Percentiles rank a stretch among this genome's conserved stretches.
Conservation (phyloP, 768 basidiomycete species). For the Solioccasus polychromus region DNA sequence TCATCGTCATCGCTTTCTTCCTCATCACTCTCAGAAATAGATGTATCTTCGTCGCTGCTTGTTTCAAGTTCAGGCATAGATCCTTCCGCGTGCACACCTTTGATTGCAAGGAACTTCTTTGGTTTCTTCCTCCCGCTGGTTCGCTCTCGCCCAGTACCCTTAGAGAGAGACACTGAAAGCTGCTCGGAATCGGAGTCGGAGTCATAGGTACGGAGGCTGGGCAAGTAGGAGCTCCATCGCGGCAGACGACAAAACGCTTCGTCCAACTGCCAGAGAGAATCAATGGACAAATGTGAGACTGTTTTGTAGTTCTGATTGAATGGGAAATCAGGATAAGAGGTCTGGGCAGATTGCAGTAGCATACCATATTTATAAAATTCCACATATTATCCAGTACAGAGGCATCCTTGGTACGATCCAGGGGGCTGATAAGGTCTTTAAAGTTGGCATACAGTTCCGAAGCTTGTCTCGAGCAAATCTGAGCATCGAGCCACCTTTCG, state of each 20-base stretch:
- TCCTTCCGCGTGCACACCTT: conserved; percentile 38
- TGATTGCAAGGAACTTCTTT: conserved; percentile 48
- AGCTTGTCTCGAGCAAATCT: conserved; percentile 57
- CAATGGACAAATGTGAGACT: conserved; percentile 51
- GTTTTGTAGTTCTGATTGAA: conserved; percentile 63
- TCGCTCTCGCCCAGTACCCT: conserved; percentile 17
- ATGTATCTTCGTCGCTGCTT: conserved; percentile 36
- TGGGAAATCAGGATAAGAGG: conserved; percentile 8
- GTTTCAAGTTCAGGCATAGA: conserved; percentile 68
- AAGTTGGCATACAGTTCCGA: conserved; percentile 47
- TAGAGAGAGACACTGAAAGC: conserved; percentile 5
- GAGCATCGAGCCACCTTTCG: conserved; percentile 67
- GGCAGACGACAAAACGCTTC: conserved; percentile 51
- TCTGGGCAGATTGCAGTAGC: conserved; percentile 13
- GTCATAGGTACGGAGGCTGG: conserved; percentile 15
- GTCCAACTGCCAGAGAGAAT: conserved; percentile 61
- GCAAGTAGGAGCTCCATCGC: conserved; percentile 52
- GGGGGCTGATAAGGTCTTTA: conserved; percentile 56
- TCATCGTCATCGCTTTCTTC: conserved; percentile 34
- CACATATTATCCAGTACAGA: conserved; percentile 59
- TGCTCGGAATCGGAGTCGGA: conserved; percentile 29
- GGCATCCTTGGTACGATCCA: conserved; percentile 52
- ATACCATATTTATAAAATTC: conserved; percentile 58
- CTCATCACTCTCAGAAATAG: conserved; percentile 31
- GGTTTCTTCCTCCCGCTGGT: conserved; percentile 23